A percentile compares a stretch with the other conserved stretches of the same genome.
phyloP scores from a whole-genome alignment of 148 eudicot species.

The Chenopodium album region DNA sequence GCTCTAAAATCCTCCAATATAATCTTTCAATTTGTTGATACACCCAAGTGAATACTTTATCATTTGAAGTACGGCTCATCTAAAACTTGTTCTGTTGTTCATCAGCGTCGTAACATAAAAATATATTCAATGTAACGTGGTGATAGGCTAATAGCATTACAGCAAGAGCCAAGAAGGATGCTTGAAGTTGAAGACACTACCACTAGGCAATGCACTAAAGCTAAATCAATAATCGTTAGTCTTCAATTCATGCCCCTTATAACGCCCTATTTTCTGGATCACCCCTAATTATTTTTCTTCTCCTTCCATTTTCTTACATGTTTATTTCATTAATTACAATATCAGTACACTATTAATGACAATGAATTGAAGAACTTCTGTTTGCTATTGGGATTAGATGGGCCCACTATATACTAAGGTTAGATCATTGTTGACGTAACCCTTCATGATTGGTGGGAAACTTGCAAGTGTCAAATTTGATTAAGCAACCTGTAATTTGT shows the following conservation, averaged over 20 bases:
- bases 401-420: neutral
- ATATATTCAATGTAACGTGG: too few relatives aligned
- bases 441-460: neutral
- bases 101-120: too few relatives aligned
- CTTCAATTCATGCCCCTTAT: neutral
- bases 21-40: too few relatives aligned
- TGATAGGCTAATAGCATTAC: neutral
- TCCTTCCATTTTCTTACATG: neutral
- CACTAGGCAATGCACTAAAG: neutral
- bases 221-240: neutral
- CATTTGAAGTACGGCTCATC: too few relatives aligned
- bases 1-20: too few relatives aligned
- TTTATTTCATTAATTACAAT: neutral
- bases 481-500: neutral
- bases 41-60: too few relatives aligned
- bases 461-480: neutral
- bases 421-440: neutral
- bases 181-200: neutral
- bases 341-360: neutral
- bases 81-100: too few relatives aligned
- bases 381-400: neutral
- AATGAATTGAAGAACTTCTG: neutral
- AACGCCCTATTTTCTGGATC: slow-evolving; percentile 23
- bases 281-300: neutral
- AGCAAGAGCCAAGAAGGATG: neutral